A percentile compares a stretch with the other conserved stretches of the same genome.
Evolutionary conservation across 176 grass and related monocot genomes (phyloP).

Genomic region (Secale cereale): DNA sequence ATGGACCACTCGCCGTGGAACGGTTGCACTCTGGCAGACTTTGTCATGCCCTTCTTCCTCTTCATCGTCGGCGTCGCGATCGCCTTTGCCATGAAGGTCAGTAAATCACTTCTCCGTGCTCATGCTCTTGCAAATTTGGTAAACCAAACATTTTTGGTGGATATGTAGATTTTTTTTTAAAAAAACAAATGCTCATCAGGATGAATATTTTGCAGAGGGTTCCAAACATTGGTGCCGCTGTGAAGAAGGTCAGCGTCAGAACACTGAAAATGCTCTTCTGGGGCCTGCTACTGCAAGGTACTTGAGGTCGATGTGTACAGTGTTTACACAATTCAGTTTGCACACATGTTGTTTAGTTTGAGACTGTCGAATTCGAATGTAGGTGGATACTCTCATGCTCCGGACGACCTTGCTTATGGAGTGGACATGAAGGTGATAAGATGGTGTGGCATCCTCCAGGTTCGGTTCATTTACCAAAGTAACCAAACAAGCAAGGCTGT

Average conservation of each 20-base stretch:
- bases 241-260: slow-evolving; percentile 50
- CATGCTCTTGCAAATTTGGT: background rate
- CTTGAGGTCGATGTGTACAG: background rate
- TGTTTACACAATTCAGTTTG: background rate
- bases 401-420: slow-evolving; percentile 70
- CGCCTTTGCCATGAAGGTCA: slow-evolving; percentile 84
- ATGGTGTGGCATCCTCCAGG: slow-evolving; percentile 87
- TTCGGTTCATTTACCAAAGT: background rate
- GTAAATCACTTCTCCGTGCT: background rate
- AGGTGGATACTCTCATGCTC: slow-evolving; percentile 89
- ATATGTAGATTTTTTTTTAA: background rate
- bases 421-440: slow-evolving; percentile 75
- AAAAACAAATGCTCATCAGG: background rate
- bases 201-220: slow-evolving; percentile 47
- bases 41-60: slow-evolving; percentile 97
- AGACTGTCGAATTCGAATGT: background rate
- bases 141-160: background rate
- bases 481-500: background rate
- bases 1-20: slow-evolving; percentile 88
- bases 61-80: slow-evolving; percentile 92
- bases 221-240: slow-evolving; percentile 22
- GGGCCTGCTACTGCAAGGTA: slow-evolving; percentile 72
- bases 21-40: slow-evolving; percentile 86
- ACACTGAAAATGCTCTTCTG: slow-evolving; percentile 73
- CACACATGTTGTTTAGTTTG: background rate